Conservation (phyloP, 1,284 basidiomycete genomes). For the Pseudozyma flocculosa region DNA sequence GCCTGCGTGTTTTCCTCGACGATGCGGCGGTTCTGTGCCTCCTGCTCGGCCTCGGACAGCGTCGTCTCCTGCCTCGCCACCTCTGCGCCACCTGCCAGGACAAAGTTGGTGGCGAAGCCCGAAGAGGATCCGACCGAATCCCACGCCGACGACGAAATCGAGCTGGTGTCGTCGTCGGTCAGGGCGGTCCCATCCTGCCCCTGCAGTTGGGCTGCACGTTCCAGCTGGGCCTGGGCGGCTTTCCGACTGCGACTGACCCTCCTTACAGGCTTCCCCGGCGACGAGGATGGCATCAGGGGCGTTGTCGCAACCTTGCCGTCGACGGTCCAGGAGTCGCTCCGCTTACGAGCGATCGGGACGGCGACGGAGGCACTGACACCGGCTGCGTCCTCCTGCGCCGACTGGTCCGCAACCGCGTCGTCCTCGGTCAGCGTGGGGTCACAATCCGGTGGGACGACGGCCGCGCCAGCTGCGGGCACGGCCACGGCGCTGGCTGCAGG, state of each 20-base stretch:
- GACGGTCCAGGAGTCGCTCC: not conserved
- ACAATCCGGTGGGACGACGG: not conserved
- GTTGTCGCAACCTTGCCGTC: not conserved
- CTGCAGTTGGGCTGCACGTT: not conserved
- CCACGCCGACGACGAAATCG: slow-evolving; percentile 36
- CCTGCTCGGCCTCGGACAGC: slow-evolving; percentile 18
- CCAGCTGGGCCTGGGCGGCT: not conserved
- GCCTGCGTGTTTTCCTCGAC: slow-evolving; percentile 37
- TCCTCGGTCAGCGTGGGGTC: not conserved
- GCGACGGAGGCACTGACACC: no score
- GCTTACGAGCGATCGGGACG: not conserved
- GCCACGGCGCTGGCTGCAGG: not conserved
- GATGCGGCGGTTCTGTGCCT: slow-evolving; percentile 18
- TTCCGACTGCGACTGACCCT: not conserved
- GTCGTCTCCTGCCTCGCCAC: not conserved
- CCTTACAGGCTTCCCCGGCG: not conserved
- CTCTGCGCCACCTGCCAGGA: slow-evolving; percentile 4
- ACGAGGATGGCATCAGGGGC: not conserved
- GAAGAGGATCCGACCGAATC: slow-evolving; percentile 29
- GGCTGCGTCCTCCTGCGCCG: not conserved
- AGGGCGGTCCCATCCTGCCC: not conserved
- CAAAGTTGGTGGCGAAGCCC: slow-evolving; percentile 15
- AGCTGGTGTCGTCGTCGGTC: slow-evolving; percentile 35
- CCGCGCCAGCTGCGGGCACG: no score
- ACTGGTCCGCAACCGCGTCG: not conserved